Conservation (phyloP, 768 basidiomycete genomes). For the Lentinula sp. region DNA sequence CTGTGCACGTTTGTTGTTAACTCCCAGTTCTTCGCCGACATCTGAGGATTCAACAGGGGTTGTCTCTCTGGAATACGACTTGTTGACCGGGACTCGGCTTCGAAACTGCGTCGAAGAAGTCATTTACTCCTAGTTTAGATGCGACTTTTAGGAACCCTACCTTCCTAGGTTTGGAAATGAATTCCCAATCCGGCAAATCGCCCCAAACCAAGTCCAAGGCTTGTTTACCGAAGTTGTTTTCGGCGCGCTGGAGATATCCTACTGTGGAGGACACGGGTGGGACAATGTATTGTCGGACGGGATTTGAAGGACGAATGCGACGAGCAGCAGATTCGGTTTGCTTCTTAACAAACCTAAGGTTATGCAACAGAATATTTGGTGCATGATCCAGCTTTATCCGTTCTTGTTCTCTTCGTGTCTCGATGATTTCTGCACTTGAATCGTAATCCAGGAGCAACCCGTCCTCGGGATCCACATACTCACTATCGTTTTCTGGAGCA, state of each 20-base stretch:
- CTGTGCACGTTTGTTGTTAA: neutral
- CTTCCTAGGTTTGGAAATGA: neutral
- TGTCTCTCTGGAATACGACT: neutral
- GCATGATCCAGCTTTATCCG: neutral
- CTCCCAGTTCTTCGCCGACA: neutral
- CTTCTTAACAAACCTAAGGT: neutral
- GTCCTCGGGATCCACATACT: neutral
- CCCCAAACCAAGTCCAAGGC: neutral
- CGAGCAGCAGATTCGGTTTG: neutral
- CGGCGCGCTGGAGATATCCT: neutral
- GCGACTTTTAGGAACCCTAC: neutral
- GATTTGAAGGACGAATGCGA: neutral
- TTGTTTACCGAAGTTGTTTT: neutral
- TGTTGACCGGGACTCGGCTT: neutral
- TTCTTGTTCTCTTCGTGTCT: neutral
- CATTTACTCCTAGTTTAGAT: no score
- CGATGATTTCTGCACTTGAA: neutral
- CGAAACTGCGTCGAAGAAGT: neutral
- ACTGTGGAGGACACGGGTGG: neutral
- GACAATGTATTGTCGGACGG: neutral
- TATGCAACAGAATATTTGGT: neutral
- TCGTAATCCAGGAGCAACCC: neutral
- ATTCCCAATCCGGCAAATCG: neutral
- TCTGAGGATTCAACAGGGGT: neutral
- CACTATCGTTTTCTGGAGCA: neutral